These are phyloP conservation scores for Edaphochlamys debaryana DNA, from an alignment of 139 green algal genomes.

Conservation along the genomic window DNA sequence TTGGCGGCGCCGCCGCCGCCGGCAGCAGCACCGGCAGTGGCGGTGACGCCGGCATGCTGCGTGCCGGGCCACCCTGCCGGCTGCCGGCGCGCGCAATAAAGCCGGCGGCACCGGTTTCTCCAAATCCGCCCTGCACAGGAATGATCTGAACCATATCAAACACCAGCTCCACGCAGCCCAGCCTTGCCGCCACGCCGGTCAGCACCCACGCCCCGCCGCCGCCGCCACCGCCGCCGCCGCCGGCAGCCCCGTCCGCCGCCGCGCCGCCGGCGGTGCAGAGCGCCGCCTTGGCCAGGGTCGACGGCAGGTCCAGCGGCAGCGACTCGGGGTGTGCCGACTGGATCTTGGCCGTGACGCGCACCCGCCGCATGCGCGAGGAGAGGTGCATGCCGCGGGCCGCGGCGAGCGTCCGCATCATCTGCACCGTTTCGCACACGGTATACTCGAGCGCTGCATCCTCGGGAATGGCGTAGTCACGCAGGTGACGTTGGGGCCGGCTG, in stretches of 20 bases:
- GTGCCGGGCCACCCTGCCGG: too few relatives aligned
- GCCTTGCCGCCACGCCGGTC: slow-evolving; percentile 16
- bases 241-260: neutral
- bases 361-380: slow-evolving; percentile 26
- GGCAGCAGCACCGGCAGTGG: too few relatives aligned
- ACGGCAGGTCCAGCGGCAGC: slow-evolving; percentile 10
- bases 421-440: slow-evolving; percentile 16
- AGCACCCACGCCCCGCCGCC: slow-evolving; percentile 6
- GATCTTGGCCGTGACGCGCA: slow-evolving; percentile 40
- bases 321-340: slow-evolving; percentile 29
- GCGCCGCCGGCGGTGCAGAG: neutral
- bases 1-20: neutral
- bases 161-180: slow-evolving; percentile 33
- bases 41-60: too few relatives aligned
- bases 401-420: slow-evolving; percentile 34
- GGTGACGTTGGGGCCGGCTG: neutral
- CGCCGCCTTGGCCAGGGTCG: neutral
- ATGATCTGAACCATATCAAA: slow-evolving; percentile 18
- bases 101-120: too few relatives aligned
- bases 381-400: slow-evolving; percentile 28
- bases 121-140: too few relatives aligned
- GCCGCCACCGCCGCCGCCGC: neutral
- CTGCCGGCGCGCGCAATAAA: too few relatives aligned
- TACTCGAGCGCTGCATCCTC: slow-evolving; percentile 21
- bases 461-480: slow-evolving; percentile 31